Conservation (phyloP, 1,284 basidiomycete genomes). For the Tilletia caries region DNA sequence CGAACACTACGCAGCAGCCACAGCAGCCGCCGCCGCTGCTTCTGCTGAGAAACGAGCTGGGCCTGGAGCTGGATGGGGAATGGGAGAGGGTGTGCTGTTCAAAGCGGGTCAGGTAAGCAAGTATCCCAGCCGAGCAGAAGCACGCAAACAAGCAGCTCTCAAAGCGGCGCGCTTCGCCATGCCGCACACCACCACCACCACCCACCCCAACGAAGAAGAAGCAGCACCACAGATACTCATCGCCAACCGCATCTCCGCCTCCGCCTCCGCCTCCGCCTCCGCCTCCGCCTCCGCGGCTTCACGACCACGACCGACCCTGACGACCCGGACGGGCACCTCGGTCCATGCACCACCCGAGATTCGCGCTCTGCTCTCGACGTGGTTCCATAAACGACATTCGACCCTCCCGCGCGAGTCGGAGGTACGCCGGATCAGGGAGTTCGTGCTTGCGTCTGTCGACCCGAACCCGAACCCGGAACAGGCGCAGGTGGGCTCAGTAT, state of each 20-base stretch:
- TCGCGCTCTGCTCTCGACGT: conserved; percentile 25
- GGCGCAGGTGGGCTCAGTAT: conserved; percentile 30
- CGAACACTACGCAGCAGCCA: no score
- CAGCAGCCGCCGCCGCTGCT: no score
- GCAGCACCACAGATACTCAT: conserved; percentile 8
- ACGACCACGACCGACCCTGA: neutral
- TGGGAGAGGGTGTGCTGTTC: conserved; percentile 1
- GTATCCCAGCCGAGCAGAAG: neutral
- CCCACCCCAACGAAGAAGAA: conserved; percentile 26
- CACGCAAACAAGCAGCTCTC: neutral
- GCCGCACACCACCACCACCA: conserved; percentile 24
- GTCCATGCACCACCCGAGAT: conserved; percentile 21
- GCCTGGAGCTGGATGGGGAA: neutral
- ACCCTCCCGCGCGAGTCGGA: conserved; percentile 32
- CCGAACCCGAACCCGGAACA: neutral
- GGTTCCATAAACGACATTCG: conserved; percentile 27
- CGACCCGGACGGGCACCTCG: conserved; percentile 11
- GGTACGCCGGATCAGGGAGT: conserved; percentile 24
- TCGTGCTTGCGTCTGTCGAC: conserved; percentile 17
- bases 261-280: conserved; percentile 13
- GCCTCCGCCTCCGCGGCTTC: no score
- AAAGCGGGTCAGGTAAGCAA: conserved; percentile 7
- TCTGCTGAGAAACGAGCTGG: neutral
- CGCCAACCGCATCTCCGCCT: conserved; percentile 1
- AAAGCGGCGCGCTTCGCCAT: conserved; percentile 14